Conservation (phyloP, 345 rosid genomes). For the Streptanthus diversifolius region DNA sequence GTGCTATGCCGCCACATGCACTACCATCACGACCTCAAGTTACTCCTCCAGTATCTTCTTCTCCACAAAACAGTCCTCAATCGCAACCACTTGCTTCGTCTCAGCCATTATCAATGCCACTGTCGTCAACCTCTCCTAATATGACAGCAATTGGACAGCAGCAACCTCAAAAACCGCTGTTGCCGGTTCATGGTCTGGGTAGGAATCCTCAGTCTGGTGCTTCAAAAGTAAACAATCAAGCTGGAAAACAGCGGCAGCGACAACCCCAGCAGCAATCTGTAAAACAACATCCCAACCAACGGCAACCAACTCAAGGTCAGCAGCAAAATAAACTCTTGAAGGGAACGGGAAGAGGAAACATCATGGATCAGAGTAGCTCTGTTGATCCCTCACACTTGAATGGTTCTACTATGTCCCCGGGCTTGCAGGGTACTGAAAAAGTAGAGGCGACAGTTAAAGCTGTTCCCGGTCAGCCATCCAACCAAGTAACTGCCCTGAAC, state of each 20-base stretch:
- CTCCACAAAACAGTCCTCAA: constrained; percentile 66
- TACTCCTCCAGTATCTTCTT: constrained; percentile 59
- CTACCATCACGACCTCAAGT: constrained; percentile 52
- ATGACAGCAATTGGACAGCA: constrained; percentile 45
- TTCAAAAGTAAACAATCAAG: constrained; percentile 49
- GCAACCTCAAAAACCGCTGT: constrained; percentile 52
- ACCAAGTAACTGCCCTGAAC: constrained; percentile 44
- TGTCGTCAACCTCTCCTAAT: constrained; percentile 49
- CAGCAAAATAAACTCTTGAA: constrained; percentile 64
- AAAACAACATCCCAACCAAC: constrained; percentile 70
- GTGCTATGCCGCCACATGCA: constrained; percentile 49
- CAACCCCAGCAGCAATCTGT: constrained; percentile 58
- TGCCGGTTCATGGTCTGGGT: constrained; percentile 48
- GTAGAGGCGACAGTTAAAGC: constrained; percentile 49
- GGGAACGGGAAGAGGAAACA: constrained; percentile 81
- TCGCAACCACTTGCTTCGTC: constrained; percentile 48
- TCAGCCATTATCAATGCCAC: constrained; percentile 51
- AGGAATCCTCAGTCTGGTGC: constrained; percentile 53
- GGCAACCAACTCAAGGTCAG: constrained; percentile 53
- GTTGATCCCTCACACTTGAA: constrained; percentile 61
- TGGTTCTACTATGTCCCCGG: constrained; percentile 51
- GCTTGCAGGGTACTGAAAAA: constrained; percentile 46
- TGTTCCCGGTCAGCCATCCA: constrained; percentile 59
- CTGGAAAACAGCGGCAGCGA: constrained; percentile 77
- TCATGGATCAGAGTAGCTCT: constrained; percentile 52